A percentile compares a stretch with the other conserved stretches of the same genome.
Evolutionary conservation across 306 rosid genomes (phyloP).

Genomic region (Casuarina equisetifolia): DNA sequence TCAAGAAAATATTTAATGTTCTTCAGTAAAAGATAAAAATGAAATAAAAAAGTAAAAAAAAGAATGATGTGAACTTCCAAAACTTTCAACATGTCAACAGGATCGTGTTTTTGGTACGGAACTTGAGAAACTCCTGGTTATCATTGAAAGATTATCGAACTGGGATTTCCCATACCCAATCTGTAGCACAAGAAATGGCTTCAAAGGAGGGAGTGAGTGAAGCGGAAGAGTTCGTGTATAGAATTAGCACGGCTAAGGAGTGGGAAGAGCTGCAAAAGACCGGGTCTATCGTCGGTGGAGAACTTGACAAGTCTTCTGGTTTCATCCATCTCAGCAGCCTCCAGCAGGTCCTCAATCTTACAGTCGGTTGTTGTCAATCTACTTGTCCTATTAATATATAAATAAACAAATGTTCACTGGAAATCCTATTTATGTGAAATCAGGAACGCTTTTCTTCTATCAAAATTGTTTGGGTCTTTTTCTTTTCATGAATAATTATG

Average conservation of each 20-base stretch:
- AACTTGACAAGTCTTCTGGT: constrained; percentile 61
- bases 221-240: constrained; percentile 58
- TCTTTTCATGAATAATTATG: too few relatives aligned
- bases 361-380: not conserved
- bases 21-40: too few relatives aligned
- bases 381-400: not conserved
- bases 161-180: not conserved
- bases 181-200: constrained; percentile 29
- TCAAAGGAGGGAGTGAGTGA: constrained; percentile 7
- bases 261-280: constrained; percentile 64
- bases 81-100: too few relatives aligned
- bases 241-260: constrained; percentile 60
- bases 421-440: too few relatives aligned
- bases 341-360: constrained; percentile 53
- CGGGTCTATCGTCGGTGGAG: constrained; percentile 57
- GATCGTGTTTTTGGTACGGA: too few relatives aligned
- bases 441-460: too few relatives aligned
- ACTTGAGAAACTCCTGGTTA: too few relatives aligned
- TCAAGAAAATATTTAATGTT: too few relatives aligned
- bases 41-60: too few relatives aligned
- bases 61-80: too few relatives aligned
- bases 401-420: not conserved
- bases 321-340: constrained; percentile 88
- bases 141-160: not conserved
- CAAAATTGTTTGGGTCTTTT: too few relatives aligned